Conservation (phyloP, 345 rosid species). For the Populus pruinosa region DNA sequence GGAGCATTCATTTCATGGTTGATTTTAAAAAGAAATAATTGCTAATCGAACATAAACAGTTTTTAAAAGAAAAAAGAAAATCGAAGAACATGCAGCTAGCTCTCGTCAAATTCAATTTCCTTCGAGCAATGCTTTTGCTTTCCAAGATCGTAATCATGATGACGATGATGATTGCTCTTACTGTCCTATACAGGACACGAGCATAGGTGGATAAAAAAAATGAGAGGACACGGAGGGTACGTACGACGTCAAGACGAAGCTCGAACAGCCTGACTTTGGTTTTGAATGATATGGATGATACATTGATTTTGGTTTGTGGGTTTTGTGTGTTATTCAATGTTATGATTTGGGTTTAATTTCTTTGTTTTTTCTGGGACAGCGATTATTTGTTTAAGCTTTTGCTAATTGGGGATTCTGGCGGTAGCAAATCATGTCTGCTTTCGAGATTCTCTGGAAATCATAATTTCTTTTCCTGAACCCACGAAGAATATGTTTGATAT, state of each 20-base stretch:
- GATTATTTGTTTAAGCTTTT: conserved; percentile 22
- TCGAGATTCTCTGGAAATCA: conserved; percentile 23
- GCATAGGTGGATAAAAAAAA: neutral
- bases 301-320: neutral
- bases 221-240: neutral
- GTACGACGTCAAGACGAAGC: too few relatives aligned
- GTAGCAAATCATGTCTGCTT: conserved; percentile 30
- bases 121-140: too few relatives aligned
- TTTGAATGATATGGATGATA: neutral
- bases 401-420: conserved; percentile 25
- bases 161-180: neutral
- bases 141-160: neutral
- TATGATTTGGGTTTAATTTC: neutral
- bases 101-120: too few relatives aligned
- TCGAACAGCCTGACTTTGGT: neutral
- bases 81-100: too few relatives aligned
- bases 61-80: too few relatives aligned
- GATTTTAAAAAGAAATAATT: too few relatives aligned
- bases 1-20: too few relatives aligned
- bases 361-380: neutral
- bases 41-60: too few relatives aligned
- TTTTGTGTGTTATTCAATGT: neutral
- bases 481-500: too few relatives aligned
- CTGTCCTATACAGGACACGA: neutral
- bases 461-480: neutral